Evolutionary conservation across 352 stramenopile genomes (phyloP), one percentile per base, ranked within the genome.

Genomic region (Pythium periplocum): DNA sequence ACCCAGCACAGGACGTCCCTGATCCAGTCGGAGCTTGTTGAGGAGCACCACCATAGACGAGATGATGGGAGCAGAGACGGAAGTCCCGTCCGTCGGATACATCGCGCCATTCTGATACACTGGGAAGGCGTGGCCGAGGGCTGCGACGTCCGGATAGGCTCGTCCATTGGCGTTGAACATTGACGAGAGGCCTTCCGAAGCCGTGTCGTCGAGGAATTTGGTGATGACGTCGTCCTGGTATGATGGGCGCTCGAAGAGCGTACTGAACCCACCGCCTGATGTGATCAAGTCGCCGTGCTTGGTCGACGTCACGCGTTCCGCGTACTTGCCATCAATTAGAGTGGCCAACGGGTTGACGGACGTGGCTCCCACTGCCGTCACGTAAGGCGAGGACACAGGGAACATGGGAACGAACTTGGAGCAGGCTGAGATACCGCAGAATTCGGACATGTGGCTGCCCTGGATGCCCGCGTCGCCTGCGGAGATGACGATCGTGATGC

Each of bases 191-290:
- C 59, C 63, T 9, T 50, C 55, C 1, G 60, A 36, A 4, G 62
- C 58, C 0, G 68, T 61, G 9, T 67, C 59, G 4, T 48, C 33
- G 31, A 88, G 49, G 47, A 86, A 86, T 1, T 51, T 9, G 9
- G 43, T 40, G 26, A 85, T 74, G 1, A 69, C 71, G 8, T 64
- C 49, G 9, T 61, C 55, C 40, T 90, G 74, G 58, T 87, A 86
- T 32, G 46, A 42, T 2, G 79, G 75, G 45, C 73, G 73, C 7
- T 58, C 42, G 38, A 75, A 86, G 4, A 86, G 59, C 9, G 60
- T 55, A 45, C 81, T 91, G 44, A 88, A 91, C 39, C 81, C 81
- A 1, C 78, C 76, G n/a, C 81, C 81, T 2, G 78, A 86, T 9
- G 81, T 89, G 61, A 91, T 89, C 9, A 87, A 61, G n/a, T 73